phyloP scores from a whole-genome alignment of 2,329 filamentous ascomycete species.

The Aspergillus sp. region DNA sequence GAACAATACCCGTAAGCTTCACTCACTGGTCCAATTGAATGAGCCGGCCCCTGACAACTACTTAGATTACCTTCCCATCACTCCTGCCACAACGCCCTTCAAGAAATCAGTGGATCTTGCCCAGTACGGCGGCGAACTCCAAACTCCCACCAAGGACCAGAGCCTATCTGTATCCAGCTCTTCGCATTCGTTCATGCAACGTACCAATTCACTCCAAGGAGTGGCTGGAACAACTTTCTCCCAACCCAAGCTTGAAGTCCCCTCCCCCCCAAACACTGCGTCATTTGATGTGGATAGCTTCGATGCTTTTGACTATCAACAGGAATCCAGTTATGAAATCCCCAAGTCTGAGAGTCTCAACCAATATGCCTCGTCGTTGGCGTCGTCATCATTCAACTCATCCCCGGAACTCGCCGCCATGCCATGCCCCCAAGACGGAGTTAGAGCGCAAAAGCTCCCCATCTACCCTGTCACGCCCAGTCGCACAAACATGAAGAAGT shows the following conservation, averaged over 20 bases:
- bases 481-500: slow-evolving; percentile 20
- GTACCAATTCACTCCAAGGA: slow-evolving; percentile 49
- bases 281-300: slow-evolving; percentile 47
- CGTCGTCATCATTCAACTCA: slow-evolving; percentile 51
- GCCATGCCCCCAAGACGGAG: slow-evolving; percentile 25
- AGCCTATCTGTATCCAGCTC: slow-evolving; percentile 31
- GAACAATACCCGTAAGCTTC: slow-evolving; percentile 57
- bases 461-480: slow-evolving; percentile 29
- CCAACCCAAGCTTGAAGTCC: slow-evolving; percentile 45
- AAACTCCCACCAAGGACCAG: slow-evolving; percentile 41
- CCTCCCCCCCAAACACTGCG: slow-evolving; percentile 57
- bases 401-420: slow-evolving; percentile 54
- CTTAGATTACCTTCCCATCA: slow-evolving; percentile 64
- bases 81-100: slow-evolving; percentile 64
- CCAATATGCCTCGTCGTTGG: slow-evolving; percentile 39
- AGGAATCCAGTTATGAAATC: slow-evolving; percentile 29
- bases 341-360: slow-evolving; percentile 27
- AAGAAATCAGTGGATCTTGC: slow-evolving; percentile 38
- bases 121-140: slow-evolving; percentile 38
- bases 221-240: slow-evolving; percentile 30
- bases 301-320: slow-evolving; percentile 57
- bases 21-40: background rate
- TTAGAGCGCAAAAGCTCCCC: slow-evolving; percentile 27
- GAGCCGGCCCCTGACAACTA: background rate
- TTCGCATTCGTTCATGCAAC: slow-evolving; percentile 43